These are phyloP conservation scores for Clavaria fumosa DNA, from an alignment of 768 basidiomycete species.

Conservation along the genomic window DNA sequence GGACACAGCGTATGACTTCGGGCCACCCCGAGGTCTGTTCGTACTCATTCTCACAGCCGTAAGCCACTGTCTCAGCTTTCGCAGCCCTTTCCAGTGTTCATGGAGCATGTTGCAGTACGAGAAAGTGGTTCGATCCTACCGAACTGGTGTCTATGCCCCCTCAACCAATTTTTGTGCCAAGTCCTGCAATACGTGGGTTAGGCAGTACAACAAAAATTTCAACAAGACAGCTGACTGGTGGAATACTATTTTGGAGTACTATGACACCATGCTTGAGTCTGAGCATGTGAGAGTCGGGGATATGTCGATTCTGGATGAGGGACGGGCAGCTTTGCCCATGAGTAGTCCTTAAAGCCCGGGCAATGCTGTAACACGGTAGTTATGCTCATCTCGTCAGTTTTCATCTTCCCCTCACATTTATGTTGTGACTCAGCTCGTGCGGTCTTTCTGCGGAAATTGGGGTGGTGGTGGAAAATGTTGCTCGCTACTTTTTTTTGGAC, in stretches of 20 bases:
- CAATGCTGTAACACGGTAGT: no score
- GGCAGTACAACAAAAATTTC: constrained; percentile 2
- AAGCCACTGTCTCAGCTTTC: background rate
- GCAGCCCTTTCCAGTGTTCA: background rate
- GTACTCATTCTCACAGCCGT: constrained; percentile 1
- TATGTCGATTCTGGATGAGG: background rate
- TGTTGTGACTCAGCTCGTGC: background rate
- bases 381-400: background rate
- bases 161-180: background rate
- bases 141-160: background rate
- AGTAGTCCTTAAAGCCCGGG: constrained; percentile 1
- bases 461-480: no score
- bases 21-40: constrained; percentile 3
- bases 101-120: constrained; percentile 1
- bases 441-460: no score
- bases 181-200: constrained; percentile 3
- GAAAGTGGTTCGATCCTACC: background rate
- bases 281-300: background rate
- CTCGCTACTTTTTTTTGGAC: no score
- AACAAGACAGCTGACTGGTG: background rate
- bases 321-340: constrained; percentile 3
- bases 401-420: background rate
- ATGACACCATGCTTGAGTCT: background rate
- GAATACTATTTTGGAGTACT: background rate
- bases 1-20: background rate